Base-by-base conservation (phyloP, 768 basidiomycete species). In the Lentinula boryana region DNA sequence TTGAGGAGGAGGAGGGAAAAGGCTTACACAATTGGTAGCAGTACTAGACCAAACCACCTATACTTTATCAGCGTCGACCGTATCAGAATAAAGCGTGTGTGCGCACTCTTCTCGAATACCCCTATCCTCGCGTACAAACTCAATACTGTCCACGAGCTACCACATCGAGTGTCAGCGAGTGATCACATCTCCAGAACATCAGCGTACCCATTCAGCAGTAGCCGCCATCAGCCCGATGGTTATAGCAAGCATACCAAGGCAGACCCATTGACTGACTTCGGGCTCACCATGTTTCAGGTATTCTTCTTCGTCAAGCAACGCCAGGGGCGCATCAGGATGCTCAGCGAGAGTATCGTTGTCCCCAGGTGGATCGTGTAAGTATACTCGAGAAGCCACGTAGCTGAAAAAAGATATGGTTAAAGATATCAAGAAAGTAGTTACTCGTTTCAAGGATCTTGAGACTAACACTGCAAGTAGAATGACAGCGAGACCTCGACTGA, bases 41-140 rank as follows among this genome's bases (percentile, higher is more conserved):
- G 75, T 50, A 90, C 76, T 62, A 91, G 72, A 16, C 89, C 89
- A 67, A 91, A 89, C 85, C 84, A 89, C 66, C 86, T 87, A 54
- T 41, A 41, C 59, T 58, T 13, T 56, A 51, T 46, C 15, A 64
- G 38, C 12, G 21, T 5, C 18, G 3, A 9, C 12, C 16, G 9
- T 33, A 23, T 23, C 13, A 35, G 6, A 33, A 60, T 15, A 4
- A 41, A 35, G 9, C 54, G 31, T 13, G 61, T 0, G 0, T 54
- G 55, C 79, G 58, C 66, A 88, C 84, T 89, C 88, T 65, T 79
- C 69, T 52, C 74, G 63, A 32, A 89, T 83, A 3, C 69, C 62
- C 4, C 74, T 68, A 23, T 66, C 50, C 60, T 78, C 70, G 31
- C 79, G 75, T 21, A 88, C 81, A 18, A 73, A 73, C 51, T 87